A percentile compares a stretch with the other conserved stretches of the same genome.
These are phyloP conservation scores for Epichloe coenophiala DNA, from an alignment of 2,329 filamentous ascomycete species.

Conservation along the genomic window DNA sequence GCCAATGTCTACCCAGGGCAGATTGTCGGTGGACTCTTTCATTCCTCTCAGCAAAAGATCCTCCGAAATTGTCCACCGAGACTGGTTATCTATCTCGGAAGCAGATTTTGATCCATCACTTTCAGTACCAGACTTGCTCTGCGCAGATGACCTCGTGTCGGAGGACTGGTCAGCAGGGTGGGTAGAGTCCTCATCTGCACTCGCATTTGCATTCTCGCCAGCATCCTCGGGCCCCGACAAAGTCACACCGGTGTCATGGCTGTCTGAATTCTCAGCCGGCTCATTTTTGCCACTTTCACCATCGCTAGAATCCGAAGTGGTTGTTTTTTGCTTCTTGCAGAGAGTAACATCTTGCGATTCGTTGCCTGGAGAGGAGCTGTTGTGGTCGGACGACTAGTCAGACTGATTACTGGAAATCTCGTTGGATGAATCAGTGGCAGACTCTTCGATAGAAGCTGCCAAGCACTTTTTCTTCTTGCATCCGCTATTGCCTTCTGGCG, in stretches of 20 bases:
- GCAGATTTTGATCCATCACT: background rate
- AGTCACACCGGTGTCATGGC: too few species aligned
- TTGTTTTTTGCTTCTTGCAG: background rate
- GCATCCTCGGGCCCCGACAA: too few species aligned
- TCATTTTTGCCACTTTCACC: background rate
- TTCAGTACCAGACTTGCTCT: background rate
- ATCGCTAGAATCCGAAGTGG: background rate
- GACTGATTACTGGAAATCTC: background rate
- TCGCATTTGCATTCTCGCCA: too few species aligned
- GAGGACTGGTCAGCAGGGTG: too few species aligned
- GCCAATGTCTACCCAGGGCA: slow-evolving; percentile 19
- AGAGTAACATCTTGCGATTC: background rate
- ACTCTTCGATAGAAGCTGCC: background rate
- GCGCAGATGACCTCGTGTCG: too few species aligned
- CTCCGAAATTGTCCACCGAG: slow-evolving; percentile 21
- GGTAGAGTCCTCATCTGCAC: too few species aligned
- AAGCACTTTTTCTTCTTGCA: background rate
- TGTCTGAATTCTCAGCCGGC: background rate
- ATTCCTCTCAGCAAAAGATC: slow-evolving; percentile 21
- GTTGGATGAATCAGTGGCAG: background rate
- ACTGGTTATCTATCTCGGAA: background rate
- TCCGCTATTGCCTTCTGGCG: background rate
- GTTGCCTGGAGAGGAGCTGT: background rate
- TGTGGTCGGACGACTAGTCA: slow-evolving; percentile 1
- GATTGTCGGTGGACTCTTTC: slow-evolving; percentile 15